Base-by-base conservation (phyloP, 148 eudicot species). In the Persicaria tinctoria region DNA sequence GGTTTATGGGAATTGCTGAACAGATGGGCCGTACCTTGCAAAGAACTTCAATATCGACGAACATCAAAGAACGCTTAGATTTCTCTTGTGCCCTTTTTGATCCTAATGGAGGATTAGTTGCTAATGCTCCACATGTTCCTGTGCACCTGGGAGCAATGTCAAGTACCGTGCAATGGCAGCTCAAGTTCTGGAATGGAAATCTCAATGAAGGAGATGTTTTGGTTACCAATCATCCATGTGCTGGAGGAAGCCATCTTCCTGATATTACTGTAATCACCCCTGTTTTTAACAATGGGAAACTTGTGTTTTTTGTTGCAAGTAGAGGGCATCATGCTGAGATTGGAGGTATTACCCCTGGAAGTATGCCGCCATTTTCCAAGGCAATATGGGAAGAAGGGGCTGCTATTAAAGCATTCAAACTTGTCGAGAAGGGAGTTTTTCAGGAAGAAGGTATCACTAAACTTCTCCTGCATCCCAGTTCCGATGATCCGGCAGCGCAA, bases 81-180 rank as follows among this genome's bases (percentile, higher is more conserved):
- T 95, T 95, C 78, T 95, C 99, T 13, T 95, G 99, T 80, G 99
- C 99, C 63, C 92, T 95, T 70, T 95, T 95, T 76, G 96, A 89
- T 76, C 99, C 99, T 51, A 89, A 90, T 78, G 97, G 97, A 23
- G 99, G 99, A 10, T 83, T 95, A 49, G 99, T 95, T 6, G 99
- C 99, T 32, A 95, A 95, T 83, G 99, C 99, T 46, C 99, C 99
- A 46, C 99, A 95, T 84, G 99, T 95, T 76, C 99, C 99, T 0
- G 99, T 95, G 20, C 99, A 95, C 83, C 85, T 95, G 72, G 99
- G 99, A 48, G 99, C 99, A 69, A 95, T 95, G 99, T 92, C 99
- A n/a, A 90, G 96, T 79, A 95, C 96, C 7, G 91, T 95, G 50
- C 79, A 80, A 49, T 95, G 97, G 97, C 99, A 95, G 81, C 81